phyloP scores from a whole-genome alignment of 768 basidiomycete genomes.

The Agrocybe chaxingu region DNA sequence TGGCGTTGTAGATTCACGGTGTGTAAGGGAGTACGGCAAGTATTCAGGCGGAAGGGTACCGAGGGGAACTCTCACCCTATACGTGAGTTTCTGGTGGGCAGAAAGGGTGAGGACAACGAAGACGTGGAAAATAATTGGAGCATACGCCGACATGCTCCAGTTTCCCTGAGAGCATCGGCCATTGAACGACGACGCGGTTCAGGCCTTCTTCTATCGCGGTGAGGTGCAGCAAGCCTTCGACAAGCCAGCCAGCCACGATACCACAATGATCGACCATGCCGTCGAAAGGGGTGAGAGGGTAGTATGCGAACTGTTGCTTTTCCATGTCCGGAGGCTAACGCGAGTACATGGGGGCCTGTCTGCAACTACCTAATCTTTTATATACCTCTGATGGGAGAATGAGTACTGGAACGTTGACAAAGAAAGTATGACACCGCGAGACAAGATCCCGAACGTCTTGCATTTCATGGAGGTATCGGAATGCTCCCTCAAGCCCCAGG shows the following conservation, averaged over 20 bases:
- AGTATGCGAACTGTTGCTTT: constrained; percentile 7
- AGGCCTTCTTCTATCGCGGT: constrained; percentile 25
- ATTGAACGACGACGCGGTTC: constrained; percentile 21
- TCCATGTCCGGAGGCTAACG: no score
- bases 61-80: constrained; percentile 31
- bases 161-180: constrained; percentile 18
- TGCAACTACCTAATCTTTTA: no score
- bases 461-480: no score
- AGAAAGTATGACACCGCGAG: no score
- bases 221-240: constrained; percentile 32
- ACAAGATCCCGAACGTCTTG: no score
- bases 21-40: constrained; percentile 30
- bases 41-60: constrained; percentile 28
- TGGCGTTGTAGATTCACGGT: constrained; percentile 24
- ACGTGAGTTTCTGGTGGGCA: constrained; percentile 14
- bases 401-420: no score
- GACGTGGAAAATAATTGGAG: constrained; percentile 4
- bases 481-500: no score
- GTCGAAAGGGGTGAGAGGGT: constrained; percentile 33
- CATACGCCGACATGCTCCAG: constrained; percentile 10
- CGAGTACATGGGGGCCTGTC: no score
- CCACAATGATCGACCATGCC: constrained; percentile 20
- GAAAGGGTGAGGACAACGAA: neutral
- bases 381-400: no score
- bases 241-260: constrained; percentile 37